Conservation (phyloP, 2,329 filamentous ascomycete species). For the Epichloe scottii region DNA sequence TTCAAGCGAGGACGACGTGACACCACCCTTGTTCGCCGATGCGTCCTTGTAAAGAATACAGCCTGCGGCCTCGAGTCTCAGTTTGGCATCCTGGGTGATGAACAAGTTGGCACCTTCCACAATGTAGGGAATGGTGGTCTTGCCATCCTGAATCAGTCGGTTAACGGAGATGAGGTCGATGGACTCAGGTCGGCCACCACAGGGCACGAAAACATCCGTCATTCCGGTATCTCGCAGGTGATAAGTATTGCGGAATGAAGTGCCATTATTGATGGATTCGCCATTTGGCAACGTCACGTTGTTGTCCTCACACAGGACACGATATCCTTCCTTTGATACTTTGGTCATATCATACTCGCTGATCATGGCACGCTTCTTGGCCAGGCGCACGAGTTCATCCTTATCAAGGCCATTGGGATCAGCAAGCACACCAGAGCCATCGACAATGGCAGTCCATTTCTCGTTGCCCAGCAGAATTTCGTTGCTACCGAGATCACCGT, state of each 20-base stretch:
- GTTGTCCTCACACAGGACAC: conserved; percentile 81
- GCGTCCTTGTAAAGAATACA: conserved; percentile 96
- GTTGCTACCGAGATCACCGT: conserved; percentile 93
- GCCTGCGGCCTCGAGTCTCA: conserved; percentile 88
- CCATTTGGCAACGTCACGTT: conserved; percentile 81
- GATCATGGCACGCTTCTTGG: conserved; percentile 82
- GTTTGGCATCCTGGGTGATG: conserved; percentile 96
- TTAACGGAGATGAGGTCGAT: conserved; percentile 83
- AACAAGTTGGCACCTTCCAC: conserved; percentile 97
- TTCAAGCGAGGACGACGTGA: conserved; percentile 92
- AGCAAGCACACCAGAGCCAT: conserved; percentile 87
- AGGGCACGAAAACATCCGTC: conserved; percentile 88
- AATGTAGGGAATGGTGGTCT: conserved; percentile 79
- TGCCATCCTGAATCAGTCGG: conserved; percentile 83
- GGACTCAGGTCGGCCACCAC: conserved; percentile 89
- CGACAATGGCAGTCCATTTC: conserved; percentile 91
- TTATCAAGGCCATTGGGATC: conserved; percentile 84
- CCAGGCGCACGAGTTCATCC: conserved; percentile 70
- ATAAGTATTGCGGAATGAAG: conserved; percentile 93
- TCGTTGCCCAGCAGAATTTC: conserved; percentile 94
- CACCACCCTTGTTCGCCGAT: conserved; percentile 95
- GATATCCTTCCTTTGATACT: conserved; percentile 78
- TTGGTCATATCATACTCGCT: conserved; percentile 73
- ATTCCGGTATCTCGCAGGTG: conserved; percentile 68
- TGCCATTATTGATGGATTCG: conserved; percentile 82